Base-by-base conservation (phyloP, 345 rosid genomes). In the Brassica cretica region DNA sequence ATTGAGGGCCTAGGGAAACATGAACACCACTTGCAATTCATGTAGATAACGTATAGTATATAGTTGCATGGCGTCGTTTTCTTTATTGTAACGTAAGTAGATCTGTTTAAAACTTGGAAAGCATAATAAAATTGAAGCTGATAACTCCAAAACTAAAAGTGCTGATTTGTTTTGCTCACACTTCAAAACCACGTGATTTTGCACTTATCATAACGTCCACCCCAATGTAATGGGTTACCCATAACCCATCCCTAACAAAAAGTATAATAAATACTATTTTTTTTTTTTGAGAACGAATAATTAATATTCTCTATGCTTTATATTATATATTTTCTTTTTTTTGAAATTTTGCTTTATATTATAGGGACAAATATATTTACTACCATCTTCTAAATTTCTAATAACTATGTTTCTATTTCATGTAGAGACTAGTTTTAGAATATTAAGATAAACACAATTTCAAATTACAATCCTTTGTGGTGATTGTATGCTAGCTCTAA, bases 181-280 rank as follows among this genome's bases (percentile, higher is more conserved):
- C 70, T 79, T 79, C 78, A 27, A 79, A 68, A 79, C 82, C 78
- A 79, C 82, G 82, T 79, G 82, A 79, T 73, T 74, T 62, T 68
- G 78, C 82, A 79, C 75, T 79, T 74, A 27, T 68, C 82, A 46
- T 66, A 73, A 56, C 66, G 69, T 66, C 82, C 19, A 60, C 70
- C 62, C 56, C 46, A 44, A 62, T 55, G 30, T 72, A 58, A 64
- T 71, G 58, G 32, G 18, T 11, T 60, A 39, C 61, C 66, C 19
- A 71, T 11, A 44, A 39, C 61, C 66, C 19, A 71, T 18, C 32
- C 55, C 27, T 10, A 69, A 32, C 73, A 69, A 69, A 68, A 59
- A 11, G 56, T 25, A 14, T 71, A 70, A 70, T 29, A 68, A 6
- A 59, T 27, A 21, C 24, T 21, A 21, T 21, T 21, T 21, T 0